Base-by-base conservation (phyloP, 164 flowering plant genomes). In the Stephania cephalantha region DNA sequence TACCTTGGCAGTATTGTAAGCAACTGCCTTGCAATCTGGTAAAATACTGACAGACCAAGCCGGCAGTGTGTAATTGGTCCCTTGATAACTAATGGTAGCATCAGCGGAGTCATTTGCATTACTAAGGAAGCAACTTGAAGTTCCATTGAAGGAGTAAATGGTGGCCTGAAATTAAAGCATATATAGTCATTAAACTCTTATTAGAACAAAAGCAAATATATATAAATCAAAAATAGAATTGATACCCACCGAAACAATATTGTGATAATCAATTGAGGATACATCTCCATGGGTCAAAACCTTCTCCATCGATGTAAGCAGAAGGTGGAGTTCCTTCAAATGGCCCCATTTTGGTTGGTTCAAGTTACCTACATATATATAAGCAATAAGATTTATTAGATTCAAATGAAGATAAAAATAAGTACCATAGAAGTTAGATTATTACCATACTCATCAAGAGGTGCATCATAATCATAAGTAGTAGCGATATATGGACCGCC, bases 41-140 rank as follows among this genome's bases (percentile, higher is more conserved):
- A 88, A 83, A 55, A 91, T 81, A 67, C 85, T 90, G 53, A 90
- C 95, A 22, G 97, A 93, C 96, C 94, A 93, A 25, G 95, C 92
- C 1, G 96, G 97, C 13, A 93, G 63, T 0, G 46, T 31, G 72
- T 83, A 83, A 0, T 76, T 13, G 30, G 48, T 71, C 9, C 73
- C 73, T 46, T 71, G 50, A 22, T 42, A 69, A 9, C 7, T 20
- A 46, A 71, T 20, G 29, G 61, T 71, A 22, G 45, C 64, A 71
- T 52, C 30, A 50, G 20, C n/a, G 1, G 35, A 20, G 0, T 76
- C 73, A 0, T 88, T 83, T 9, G 70, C 58, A 66, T 89, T 88
- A 10, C 81, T 73, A 63, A 72, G 46, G 25, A 70, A 46, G 55
- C 72, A 68, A 30, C 72, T 15, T 12, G 72, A 5, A 45, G 72